Percentiles rank a stretch among this genome's conserved stretches.
Evolutionary conservation across 108 stramenopile genomes (phyloP).

Genomic region (Licmophora abbreviata): DNA sequence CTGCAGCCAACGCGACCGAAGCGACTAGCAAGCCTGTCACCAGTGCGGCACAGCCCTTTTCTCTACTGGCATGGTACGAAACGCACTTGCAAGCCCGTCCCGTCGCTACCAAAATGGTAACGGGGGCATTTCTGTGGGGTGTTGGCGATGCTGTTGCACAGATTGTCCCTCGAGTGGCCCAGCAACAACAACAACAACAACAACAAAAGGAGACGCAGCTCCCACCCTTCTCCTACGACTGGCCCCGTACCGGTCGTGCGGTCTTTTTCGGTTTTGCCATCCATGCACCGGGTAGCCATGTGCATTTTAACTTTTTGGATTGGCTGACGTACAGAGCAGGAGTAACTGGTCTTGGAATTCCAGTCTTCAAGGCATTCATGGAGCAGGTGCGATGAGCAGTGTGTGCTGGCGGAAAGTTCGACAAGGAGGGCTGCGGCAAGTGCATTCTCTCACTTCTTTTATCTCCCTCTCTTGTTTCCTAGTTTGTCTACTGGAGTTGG

Average conservation of each 20-base stretch:
- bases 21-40: no score
- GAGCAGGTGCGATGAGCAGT: constrained; percentile 40
- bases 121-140: constrained; percentile 61
- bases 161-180: constrained; percentile 33
- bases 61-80: constrained; percentile 74
- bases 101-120: constrained; percentile 58
- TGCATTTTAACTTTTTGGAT: constrained; percentile 76
- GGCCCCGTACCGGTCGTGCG: constrained; percentile 43
- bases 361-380: constrained; percentile 75
- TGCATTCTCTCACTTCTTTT: constrained; percentile 3
- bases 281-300: constrained; percentile 62
- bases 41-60: no score
- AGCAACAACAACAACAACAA: background rate
- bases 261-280: constrained; percentile 57
- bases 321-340: constrained; percentile 59
- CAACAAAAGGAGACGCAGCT: constrained; percentile 2
- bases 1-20: no score
- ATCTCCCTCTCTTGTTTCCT: background rate
- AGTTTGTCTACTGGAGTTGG: constrained; percentile 83
- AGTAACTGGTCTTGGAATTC: constrained; percentile 37
- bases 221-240: constrained; percentile 39
- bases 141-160: constrained; percentile 69
- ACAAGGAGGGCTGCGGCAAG: no score
- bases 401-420: background rate
- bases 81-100: constrained; percentile 40